These are phyloP conservation scores for Candida endomychidarum DNA, from an alignment of 805 yeast species.

Conservation along the genomic window DNA sequence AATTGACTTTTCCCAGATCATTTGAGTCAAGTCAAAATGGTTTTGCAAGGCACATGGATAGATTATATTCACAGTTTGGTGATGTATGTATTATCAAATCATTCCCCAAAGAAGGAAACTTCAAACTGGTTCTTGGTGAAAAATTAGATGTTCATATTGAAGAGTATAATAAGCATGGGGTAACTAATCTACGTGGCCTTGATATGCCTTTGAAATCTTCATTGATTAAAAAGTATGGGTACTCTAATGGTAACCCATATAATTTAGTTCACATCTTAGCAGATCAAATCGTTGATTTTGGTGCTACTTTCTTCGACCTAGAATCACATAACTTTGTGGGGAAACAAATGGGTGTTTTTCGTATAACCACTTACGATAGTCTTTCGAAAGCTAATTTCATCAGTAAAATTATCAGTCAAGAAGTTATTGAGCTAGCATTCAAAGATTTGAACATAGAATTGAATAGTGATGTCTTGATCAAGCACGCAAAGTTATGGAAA, in stretches of 20 bases:
- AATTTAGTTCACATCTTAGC: conserved; percentile 30
- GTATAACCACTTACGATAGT: conserved; percentile 52
- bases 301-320: conserved; percentile 46
- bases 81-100: conserved; percentile 52
- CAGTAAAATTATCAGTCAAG: conserved; percentile 47
- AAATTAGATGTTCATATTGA: conserved; percentile 37
- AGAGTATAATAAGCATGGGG: conserved; percentile 29
- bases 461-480: conserved; percentile 31
- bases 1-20: conserved; percentile 48
- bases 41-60: conserved; percentile 50
- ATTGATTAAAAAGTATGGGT: conserved; percentile 34
- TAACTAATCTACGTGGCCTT: conserved; percentile 19
- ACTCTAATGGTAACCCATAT: conserved; percentile 30
- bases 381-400: conserved; percentile 50
- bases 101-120: conserved; percentile 39
- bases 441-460: conserved; percentile 40
- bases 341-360: conserved; percentile 51
- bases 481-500: conserved; percentile 48
- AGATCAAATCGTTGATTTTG: conserved; percentile 41
- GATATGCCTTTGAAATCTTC: conserved; percentile 32
- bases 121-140: conserved; percentile 47
- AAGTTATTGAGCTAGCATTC: conserved; percentile 47
- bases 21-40: conserved; percentile 56
- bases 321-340: conserved; percentile 36
- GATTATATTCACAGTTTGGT: conserved; percentile 46